Base-by-base conservation (phyloP, 1,139 yeast genomes). In the Meyerozyma smithsonii region DNA sequence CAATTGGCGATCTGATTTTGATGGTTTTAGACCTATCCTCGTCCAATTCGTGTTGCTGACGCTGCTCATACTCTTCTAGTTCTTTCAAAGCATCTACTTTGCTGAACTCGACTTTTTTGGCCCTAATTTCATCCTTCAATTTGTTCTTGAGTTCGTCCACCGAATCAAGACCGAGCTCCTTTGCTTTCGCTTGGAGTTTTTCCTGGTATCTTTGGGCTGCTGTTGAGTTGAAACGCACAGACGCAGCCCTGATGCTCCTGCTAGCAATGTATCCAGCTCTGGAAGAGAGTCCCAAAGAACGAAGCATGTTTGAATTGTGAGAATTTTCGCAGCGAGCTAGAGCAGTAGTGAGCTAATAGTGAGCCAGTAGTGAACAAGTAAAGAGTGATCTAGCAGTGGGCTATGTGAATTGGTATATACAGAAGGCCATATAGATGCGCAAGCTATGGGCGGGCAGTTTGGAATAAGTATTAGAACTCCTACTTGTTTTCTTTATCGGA, bases 71-170 rank as follows among this genome's bases (percentile, higher is more conserved):
- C 42, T 75, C 78, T 49, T 81, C 83, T 8, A 85, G 61, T 48
- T 82, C 84, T 41, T 76, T 69, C 46, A 86, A 64, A 0, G 95
- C 95, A 55, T 87, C 95, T 12, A 83, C 64, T 41, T 71, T 74
- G 55, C 71, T 73, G 48, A 84, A 63, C 44, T 78, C 77, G 46
- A 67, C 69, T 58, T 79, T 82, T 42, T 71, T 77, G 30, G 61
- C 57, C 32, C 72, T 79, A 36, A 88, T 77, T 35, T 78, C 74
- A 25, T 79, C 84, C 50, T 81, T 79, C 46, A 84, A 62, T 49
- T 75, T 77, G 36, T 67, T 75, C 52, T 82, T 77, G 48, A 90
- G 66, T 44, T 85, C 86, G 8, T 79, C 80, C 3, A 86, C 65
- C 33, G 74, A 63, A 3, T 64, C 52, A 19, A 58, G 55, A 2